Evolutionary conservation across 441 rosid genomes (phyloP).

Genomic region (Syzygium syzygioides): DNA sequence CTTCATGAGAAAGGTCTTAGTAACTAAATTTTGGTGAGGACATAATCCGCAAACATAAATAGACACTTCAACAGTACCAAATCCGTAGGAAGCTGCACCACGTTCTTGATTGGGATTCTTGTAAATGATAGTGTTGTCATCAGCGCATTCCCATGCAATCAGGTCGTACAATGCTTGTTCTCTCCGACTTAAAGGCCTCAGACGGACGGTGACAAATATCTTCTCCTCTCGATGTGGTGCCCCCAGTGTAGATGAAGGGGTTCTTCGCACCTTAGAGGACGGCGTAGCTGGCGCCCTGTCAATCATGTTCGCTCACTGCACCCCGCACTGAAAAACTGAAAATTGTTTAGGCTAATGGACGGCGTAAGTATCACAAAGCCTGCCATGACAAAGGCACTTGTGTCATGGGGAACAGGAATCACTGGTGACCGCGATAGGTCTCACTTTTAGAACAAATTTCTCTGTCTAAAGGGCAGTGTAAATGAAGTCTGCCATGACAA

Average conservation of each 20-base stretch:
- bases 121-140: conserved; percentile 48
- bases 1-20: not conserved
- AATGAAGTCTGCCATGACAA: no score
- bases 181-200: conserved; percentile 75
- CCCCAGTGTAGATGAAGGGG: conserved; percentile 52
- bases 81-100: conserved; percentile 31
- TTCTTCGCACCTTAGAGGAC: conserved; percentile 45
- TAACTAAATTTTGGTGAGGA: not conserved
- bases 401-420: not conserved
- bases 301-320: conserved; percentile 25
- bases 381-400: not conserved
- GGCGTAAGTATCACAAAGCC: not conserved
- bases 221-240: conserved; percentile 74
- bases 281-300: conserved; percentile 70
- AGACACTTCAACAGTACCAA: conserved; percentile 35
- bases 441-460: not conserved
- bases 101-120: conserved; percentile 68
- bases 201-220: conserved; percentile 76
- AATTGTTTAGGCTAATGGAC: not conserved
- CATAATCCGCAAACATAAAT: not conserved
- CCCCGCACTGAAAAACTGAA: not conserved
- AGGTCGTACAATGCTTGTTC: conserved; percentile 90
- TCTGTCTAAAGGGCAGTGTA: not conserved
- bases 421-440: not conserved
- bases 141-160: conserved; percentile 86